Base-by-base conservation (phyloP, 495 filamentous ascomycete genomes). In the Penicillium pulvis region DNA sequence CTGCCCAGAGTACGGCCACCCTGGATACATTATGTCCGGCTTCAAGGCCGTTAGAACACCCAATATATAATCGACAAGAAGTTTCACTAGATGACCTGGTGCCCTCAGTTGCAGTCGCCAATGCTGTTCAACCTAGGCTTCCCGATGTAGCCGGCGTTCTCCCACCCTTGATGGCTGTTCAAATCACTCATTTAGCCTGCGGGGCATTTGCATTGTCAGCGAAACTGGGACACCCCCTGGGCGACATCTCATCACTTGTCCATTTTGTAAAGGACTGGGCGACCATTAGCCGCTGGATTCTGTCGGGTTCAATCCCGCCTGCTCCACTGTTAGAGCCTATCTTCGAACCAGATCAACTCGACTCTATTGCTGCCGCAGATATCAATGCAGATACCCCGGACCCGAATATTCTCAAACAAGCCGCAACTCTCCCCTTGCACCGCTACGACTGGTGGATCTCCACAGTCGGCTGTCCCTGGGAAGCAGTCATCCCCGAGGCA, bases 261-360 rank as follows among this genome's bases (percentile, higher is more conserved):
- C 59, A 70, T 17, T 84, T 85, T 31, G 67, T 75, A 5, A 71
- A 81, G 30, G 68, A 75, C 33, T 82, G 76, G 79, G 71, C 75
- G 17, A 56, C 30, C 8, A 66, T 66, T 17, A 69, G 60, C 51
- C 62, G 54, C 11, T 60, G 62, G 33, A 45, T 68, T 9, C 30
- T 61, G 1, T 52, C 53, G 2, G 51, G 57, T 6, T 47, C 51
- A 6, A 17, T 42, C 6, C 11, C 3, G 0, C 51, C 59, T 4
- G 6, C 55, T 7, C 69, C 60, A 1, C 4, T 54, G 0, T 30
- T 64, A 11, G 36, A 52, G 6, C 69, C 69, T 0, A 8, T 68
- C 6, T 75, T 76, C 55, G 53, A 69, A 17, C 73, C 75, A 0
- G 46, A 52, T 12, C 62, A 52, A 20, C 52, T 77, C 7, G 73